phyloP scores from a whole-genome alignment of 768 basidiomycete genomes.

The Albatrellus ellisii region DNA sequence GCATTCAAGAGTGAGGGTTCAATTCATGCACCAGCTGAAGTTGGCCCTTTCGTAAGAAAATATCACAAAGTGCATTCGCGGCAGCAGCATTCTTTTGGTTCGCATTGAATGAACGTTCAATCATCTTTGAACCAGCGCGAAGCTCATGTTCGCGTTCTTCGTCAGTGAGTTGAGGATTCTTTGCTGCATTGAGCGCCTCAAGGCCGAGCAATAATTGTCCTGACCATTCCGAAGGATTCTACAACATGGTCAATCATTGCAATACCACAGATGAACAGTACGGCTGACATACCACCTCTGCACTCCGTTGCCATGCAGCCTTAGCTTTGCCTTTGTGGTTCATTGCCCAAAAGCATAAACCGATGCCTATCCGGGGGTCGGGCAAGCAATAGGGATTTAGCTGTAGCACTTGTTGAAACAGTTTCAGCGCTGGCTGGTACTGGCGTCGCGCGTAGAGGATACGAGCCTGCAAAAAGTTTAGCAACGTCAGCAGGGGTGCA shows the following conservation, averaged over 20 bases:
- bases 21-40: slow-evolving; percentile 36
- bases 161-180: slow-evolving; percentile 49
- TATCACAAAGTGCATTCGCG: slow-evolving; percentile 70
- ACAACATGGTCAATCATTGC: background rate
- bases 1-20: background rate
- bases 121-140: slow-evolving; percentile 49
- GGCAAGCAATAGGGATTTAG: slow-evolving; percentile 71
- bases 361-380: slow-evolving; percentile 93
- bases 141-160: slow-evolving; percentile 50
- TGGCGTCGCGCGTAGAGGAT: slow-evolving; percentile 72
- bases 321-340: slow-evolving; percentile 74
- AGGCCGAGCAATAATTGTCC: slow-evolving; percentile 76
- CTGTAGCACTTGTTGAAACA: slow-evolving; percentile 76
- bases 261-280: background rate
- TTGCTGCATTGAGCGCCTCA: slow-evolving; percentile 77
- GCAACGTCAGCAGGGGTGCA: background rate
- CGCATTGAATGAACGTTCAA: slow-evolving; percentile 70
- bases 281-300: slow-evolving; percentile 58
- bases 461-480: slow-evolving; percentile 43
- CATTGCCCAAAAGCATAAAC: slow-evolving; percentile 86
- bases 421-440: slow-evolving; percentile 65
- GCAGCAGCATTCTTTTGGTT: slow-evolving; percentile 72
- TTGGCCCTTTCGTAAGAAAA: slow-evolving; percentile 64
- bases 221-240: slow-evolving; percentile 74
- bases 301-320: slow-evolving; percentile 81